Conservation (phyloP, 176 grass and related monocot genomes). For the Triticum dicoccoides region DNA sequence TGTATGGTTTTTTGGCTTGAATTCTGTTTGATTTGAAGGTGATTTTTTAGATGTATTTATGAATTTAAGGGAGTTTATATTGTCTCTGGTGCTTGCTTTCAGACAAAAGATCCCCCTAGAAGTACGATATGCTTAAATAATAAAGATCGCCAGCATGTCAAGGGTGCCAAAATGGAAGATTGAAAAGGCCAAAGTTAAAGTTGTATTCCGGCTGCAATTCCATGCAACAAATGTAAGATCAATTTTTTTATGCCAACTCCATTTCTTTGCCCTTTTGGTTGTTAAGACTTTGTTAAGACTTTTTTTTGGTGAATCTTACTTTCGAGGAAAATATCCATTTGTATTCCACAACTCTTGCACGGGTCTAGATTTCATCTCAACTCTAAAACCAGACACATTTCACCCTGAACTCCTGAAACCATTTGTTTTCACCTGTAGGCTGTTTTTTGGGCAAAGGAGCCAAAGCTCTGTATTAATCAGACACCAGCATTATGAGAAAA, state of each 20-base stretch:
- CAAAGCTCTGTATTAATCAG: too few species aligned
- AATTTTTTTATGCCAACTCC: constrained; percentile 2
- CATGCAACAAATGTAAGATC: constrained; percentile 92
- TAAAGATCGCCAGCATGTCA: constrained; percentile 61
- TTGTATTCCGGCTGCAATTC: constrained; percentile 95
- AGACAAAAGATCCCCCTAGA: constrained; percentile 26
- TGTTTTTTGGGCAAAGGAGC: not conserved
- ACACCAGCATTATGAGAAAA: too few species aligned
- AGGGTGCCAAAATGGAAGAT: constrained; percentile 94
- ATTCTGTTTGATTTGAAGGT: not conserved
- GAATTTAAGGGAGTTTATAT: not conserved
- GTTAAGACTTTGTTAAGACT: not conserved
- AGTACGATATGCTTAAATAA: constrained; percentile 31
- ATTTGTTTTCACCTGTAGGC: not conserved
- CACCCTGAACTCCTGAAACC: not conserved
- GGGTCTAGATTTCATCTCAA: not conserved
- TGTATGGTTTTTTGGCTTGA: not conserved
- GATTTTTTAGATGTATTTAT: not conserved
- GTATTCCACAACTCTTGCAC: not conserved
- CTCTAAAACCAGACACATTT: not conserved
- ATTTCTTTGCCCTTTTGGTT: constrained; percentile 37
- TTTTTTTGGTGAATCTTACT: not conserved
- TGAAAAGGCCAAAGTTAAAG: constrained; percentile 97
- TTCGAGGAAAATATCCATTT: not conserved
- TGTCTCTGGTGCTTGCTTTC: constrained; percentile 12